Evolutionary conservation across 2,329 filamentous ascomycete species (phyloP).

Genomic region (Alternaria sp.): DNA sequence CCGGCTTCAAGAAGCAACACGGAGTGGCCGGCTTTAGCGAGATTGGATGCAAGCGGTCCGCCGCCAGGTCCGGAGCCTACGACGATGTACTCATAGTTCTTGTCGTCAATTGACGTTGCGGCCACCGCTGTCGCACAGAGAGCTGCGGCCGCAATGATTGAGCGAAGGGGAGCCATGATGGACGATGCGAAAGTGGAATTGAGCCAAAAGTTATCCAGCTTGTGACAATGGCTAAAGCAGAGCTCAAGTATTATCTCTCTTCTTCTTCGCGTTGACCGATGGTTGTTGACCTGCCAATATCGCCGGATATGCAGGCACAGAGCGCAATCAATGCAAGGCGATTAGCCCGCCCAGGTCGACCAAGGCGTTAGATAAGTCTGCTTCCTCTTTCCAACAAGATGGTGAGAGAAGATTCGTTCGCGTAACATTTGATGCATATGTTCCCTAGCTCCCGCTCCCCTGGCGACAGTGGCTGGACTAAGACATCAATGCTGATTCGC

Average conservation of each 20-base stretch:
- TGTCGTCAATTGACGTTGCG: not conserved
- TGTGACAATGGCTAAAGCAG: no score
- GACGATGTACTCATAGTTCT: slow-evolving; percentile 60
- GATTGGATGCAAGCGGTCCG: slow-evolving; percentile 22
- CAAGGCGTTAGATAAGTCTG: not conserved
- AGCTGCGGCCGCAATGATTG: not conserved
- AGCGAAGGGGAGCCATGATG: not conserved
- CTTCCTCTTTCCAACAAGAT: not conserved
- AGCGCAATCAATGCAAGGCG: not conserved
- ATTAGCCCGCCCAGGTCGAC: not conserved
- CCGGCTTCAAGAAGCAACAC: slow-evolving; percentile 66
- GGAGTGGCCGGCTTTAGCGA: slow-evolving; percentile 57
- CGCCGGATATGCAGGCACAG: slow-evolving; percentile 9
- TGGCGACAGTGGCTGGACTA: not conserved
- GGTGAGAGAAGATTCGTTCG: not conserved
- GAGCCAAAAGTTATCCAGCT: no score
- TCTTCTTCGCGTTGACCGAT: not conserved
- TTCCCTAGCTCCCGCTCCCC: not conserved
- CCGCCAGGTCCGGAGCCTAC: slow-evolving; percentile 51
- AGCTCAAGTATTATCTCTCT: not conserved
- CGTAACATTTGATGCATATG: not conserved
- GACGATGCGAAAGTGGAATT: not conserved
- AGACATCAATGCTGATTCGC: not conserved
- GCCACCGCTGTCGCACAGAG: not conserved
- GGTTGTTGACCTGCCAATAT: not conserved